Conservation (phyloP, 305 asterid species). For the Stenogyne calaminthoides region DNA sequence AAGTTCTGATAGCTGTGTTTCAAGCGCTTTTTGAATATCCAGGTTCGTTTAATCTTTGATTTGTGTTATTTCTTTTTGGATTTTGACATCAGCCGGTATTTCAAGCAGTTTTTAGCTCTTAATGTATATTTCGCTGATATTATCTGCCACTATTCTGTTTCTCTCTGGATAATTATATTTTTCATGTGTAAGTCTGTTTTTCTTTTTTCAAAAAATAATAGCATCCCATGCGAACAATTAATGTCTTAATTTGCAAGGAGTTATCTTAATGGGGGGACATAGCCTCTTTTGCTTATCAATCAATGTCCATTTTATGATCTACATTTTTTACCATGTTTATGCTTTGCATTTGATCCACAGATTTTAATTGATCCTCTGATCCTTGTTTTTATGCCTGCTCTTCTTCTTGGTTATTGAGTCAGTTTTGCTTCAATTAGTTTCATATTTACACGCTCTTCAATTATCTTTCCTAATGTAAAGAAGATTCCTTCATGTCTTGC, state of each 20-base stretch:
- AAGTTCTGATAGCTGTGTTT: constrained; percentile 27
- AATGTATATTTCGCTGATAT: background rate
- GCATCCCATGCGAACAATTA: background rate
- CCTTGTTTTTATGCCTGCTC: constrained; percentile 7
- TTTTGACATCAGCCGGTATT: background rate
- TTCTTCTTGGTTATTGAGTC: background rate
- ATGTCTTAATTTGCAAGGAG: constrained; percentile 12
- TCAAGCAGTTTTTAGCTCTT: constrained; percentile 16
- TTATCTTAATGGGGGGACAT: background rate
- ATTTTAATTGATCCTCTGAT: background rate
- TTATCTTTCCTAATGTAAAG: background rate
- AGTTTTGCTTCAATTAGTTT: background rate
- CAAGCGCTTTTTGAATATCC: constrained; percentile 22
- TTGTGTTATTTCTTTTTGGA: constrained; percentile 6
- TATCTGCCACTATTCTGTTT: constrained; percentile 7
- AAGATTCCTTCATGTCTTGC: background rate
- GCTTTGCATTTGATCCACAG: background rate
- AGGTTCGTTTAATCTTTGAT: constrained; percentile 26
- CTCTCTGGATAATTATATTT: background rate
- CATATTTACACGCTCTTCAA: background rate
- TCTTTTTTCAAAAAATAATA: background rate
- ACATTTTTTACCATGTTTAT: background rate
- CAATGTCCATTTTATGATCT: background rate
- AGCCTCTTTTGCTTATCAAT: constrained; percentile 9
- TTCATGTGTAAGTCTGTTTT: background rate